Base-by-base conservation (phyloP, 2,329 filamentous ascomycete genomes). In the Cladobotryum protrusum region DNA sequence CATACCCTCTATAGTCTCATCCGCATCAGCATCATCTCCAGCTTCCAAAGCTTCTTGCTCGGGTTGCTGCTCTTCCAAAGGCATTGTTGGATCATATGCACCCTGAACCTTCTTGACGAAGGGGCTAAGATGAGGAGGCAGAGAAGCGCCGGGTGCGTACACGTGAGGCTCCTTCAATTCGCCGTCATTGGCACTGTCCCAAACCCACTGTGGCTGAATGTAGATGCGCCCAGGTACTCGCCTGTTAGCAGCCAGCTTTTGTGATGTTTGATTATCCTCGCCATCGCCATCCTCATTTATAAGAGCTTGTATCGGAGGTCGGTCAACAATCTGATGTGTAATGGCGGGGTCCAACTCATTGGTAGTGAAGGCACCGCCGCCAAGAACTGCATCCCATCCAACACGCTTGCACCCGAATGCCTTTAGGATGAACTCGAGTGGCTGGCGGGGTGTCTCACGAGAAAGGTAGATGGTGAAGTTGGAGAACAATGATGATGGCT, bases 171-270 rank as follows among this genome's bases (percentile, higher is more conserved):
- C 80, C 66, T 96, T 84, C 49, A 99, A 74, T 68, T 92, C 89
- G 55, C 89, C 89, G 42, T 93, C 88, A 66, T 99, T 99, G 66
- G 96, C 74, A 61, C 88, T 92, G 64, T 99, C 93, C 93, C 93
- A 99, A 4, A 99, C 83, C 92, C 95, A 99, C 67, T 99, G 93
- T 17, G 93, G 93, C 72, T 99, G 93, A 49, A 99, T 73, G 60
- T 99, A 99, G 56, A 83, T 89, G 57, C 93, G 81, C 34, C 92
- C 92, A n/a, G 92, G 90, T 54, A 97, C 86, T 54, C 90, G 83
- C 56, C 82, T 82, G 61, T 88, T 86, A 52, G 68, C 68, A 20
- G 66, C 74, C 49, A 83, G 70, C 65, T 77, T 80, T 65, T 77
- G 79, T 43, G 72, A 72, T 54, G 74, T 86, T 70, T 81, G 81